Base-by-base conservation (phyloP, 2,329 filamentous ascomycete species). In the Verticillium nubilum region DNA sequence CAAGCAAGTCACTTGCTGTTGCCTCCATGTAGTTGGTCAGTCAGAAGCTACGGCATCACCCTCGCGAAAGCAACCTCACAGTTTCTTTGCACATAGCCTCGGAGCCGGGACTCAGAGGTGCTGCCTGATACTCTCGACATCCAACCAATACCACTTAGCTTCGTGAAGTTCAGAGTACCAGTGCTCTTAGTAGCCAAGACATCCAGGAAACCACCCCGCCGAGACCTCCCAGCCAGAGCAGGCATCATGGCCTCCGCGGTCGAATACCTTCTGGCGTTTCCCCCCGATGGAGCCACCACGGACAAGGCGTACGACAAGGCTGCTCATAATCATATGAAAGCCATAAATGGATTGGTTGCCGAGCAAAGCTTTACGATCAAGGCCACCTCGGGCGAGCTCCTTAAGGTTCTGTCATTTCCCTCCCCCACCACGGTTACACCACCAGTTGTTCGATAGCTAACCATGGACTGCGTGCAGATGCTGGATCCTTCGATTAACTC, bases 401-500 rank as follows among this genome's bases (percentile, higher is more conserved):
- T 85, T 4, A 65, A 77, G 63, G 81, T 79, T 58, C 19, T 68
- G 13, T 19, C 27, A 27, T 28, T 12, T 23, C 26, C n/a, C n/a
- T 23, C 15, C 52, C 52, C 17, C 58, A n/a, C 7, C 5, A 17
- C 26, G 13, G n/a, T n/a, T n/a, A 19, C 29, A 3, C n/a, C 5
- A 53, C 33, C 9, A 19, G 26, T 33, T 27, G 13, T 10, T 42
- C 60, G 27, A 59, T 12, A 23, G 4, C 26, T 54, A 23, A 54
- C 25, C 52, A 29, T 25, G 26, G 28, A n/a, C 26, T 35, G 28
- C n/a, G 29, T 42, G 19, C 33, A 85, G 78, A 67, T 72, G 13
- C 67, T 85, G 27, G 68, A 84, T 62, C 80, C 82, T 1, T 69
- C 74, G 7, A 59, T 72, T 52, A 74, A 86, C 65, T 80, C 83